These are phyloP conservation scores for Seiridium unicorne DNA, from an alignment of 2,329 filamentous ascomycete genomes.

Conservation along the genomic window DNA sequence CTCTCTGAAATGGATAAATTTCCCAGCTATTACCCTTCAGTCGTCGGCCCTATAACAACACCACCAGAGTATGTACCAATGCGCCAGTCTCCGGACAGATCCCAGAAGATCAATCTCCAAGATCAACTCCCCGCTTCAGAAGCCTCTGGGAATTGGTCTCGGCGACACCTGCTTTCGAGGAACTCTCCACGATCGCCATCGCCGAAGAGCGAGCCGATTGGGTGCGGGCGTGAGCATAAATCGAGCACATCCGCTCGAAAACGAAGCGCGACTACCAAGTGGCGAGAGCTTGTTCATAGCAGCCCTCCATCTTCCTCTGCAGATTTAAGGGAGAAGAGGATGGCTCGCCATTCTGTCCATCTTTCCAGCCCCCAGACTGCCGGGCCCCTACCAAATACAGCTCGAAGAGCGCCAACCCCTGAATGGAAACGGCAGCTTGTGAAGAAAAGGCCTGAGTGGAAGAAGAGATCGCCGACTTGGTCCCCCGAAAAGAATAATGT, in stretches of 20 bases:
- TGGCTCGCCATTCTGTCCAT: slow-evolving; percentile 15
- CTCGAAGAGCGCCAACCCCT: slow-evolving; percentile 8
- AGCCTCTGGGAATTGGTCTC: slow-evolving; percentile 7
- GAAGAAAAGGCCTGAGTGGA: slow-evolving; percentile 11
- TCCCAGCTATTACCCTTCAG: slow-evolving; percentile 8
- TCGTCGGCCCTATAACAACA: not conserved
- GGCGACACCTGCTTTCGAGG: not conserved
- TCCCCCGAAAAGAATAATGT: slow-evolving; percentile 13
- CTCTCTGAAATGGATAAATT: not conserved
- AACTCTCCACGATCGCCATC: not conserved
- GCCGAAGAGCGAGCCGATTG: not conserved
- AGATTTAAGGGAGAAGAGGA: slow-evolving; percentile 20
- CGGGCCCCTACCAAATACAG: slow-evolving; percentile 7
- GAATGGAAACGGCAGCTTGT: slow-evolving; percentile 16
- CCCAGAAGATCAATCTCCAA: not conserved
- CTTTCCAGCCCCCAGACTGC: slow-evolving; percentile 11
- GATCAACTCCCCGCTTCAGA: not conserved
- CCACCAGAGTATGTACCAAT: not conserved
- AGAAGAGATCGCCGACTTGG: slow-evolving; percentile 10
- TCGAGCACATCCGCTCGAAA: too few species aligned
- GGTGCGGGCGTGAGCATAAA: too few species aligned
- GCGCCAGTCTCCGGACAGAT: not conserved
- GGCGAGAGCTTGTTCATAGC: slow-evolving; percentile 20
- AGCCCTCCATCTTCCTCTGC: slow-evolving; percentile 22
- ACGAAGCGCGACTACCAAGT: slow-evolving; percentile 12